Evolutionary conservation across 177 flowering plant genomes (phyloP).

Genomic region (Vitis hybrid): DNA sequence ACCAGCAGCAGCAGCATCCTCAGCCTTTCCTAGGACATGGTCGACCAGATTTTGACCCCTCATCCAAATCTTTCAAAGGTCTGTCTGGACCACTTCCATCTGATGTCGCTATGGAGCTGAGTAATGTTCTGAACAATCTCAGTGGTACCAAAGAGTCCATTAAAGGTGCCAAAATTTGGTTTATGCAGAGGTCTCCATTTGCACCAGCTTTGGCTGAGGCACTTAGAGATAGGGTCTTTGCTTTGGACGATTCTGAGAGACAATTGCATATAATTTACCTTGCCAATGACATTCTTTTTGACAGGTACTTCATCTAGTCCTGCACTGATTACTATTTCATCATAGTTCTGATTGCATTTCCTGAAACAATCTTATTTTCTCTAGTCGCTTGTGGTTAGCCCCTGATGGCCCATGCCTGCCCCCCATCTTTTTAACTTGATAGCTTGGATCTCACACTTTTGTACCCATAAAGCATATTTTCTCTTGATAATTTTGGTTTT

Average conservation of each 20-base stretch:
- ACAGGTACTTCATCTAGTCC: slow-evolving; percentile 51
- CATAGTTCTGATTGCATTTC: neutral
- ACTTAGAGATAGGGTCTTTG: slow-evolving; percentile 67
- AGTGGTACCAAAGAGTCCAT: slow-evolving; percentile 96
- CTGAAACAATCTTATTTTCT: neutral
- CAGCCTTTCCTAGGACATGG: slow-evolving; percentile 57
- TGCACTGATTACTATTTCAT: neutral
- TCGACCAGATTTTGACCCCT: slow-evolving; percentile 70
- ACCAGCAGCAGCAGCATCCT: slow-evolving; percentile 65
- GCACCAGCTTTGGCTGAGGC: slow-evolving; percentile 93
- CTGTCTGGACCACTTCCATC: slow-evolving; percentile 87
- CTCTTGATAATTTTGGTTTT: neutral
- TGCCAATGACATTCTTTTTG: slow-evolving; percentile 96
- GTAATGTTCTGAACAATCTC: slow-evolving; percentile 68
- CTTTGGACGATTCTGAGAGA: slow-evolving; percentile 84
- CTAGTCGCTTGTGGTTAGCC: too few species aligned
- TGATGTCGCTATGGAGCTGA: slow-evolving; percentile 84
- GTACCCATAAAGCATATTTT: neutral
- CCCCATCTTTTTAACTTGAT: neutral
- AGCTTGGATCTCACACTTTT: neutral
- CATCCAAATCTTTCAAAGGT: slow-evolving; percentile 63
- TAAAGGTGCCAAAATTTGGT: slow-evolving; percentile 95
- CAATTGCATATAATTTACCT: slow-evolving; percentile 88
- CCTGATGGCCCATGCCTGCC: neutral
- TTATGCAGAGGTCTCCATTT: slow-evolving; percentile 94